A percentile compares a stretch with the other conserved stretches of the same genome.
Conservation (phyloP, 345 rosid species). For the Draba incana region DNA sequence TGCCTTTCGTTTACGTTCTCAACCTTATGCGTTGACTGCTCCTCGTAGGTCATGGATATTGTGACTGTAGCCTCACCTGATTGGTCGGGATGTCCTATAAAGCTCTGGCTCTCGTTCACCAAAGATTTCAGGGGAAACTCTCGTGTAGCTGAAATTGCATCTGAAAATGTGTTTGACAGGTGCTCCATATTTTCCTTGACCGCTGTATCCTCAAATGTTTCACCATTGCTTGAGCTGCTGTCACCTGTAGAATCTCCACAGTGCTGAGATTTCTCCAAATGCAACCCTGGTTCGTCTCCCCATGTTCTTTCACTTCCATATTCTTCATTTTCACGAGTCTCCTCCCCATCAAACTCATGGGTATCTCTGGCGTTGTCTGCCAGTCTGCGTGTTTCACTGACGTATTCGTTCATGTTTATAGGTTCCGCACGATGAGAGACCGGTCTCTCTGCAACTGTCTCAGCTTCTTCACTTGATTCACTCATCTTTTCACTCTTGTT, state of each 20-base stretch:
- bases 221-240: slow-evolving; percentile 34
- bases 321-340: slow-evolving; percentile 22
- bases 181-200: slow-evolving; percentile 19
- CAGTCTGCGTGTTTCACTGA: slow-evolving; percentile 8
- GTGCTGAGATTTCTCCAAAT: slow-evolving; percentile 5
- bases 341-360: slow-evolving; percentile 22
- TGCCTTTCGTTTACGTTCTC: slow-evolving; percentile 13
- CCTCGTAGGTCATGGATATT: slow-evolving; percentile 15
- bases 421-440: slow-evolving; percentile 17
- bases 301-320: slow-evolving; percentile 11
- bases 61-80: slow-evolving; percentile 15
- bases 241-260: slow-evolving; percentile 9
- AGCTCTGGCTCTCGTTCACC: slow-evolving; percentile 20
- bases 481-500: slow-evolving; percentile 27
- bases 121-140: slow-evolving; percentile 11
- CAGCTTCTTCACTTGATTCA: slow-evolving; percentile 21
- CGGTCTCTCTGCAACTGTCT: slow-evolving; percentile 20
- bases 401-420: background rate
- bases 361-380: slow-evolving; percentile 2
- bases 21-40: slow-evolving; percentile 21
- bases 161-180: slow-evolving; percentile 16
- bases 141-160: slow-evolving; percentile 16
- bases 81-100: slow-evolving; percentile 23
- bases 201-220: slow-evolving; percentile 11
- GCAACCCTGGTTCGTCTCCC: slow-evolving; percentile 24